phyloP scores from a whole-genome alignment of 495 filamentous ascomycete species.

The Tuber umbilicatum region DNA sequence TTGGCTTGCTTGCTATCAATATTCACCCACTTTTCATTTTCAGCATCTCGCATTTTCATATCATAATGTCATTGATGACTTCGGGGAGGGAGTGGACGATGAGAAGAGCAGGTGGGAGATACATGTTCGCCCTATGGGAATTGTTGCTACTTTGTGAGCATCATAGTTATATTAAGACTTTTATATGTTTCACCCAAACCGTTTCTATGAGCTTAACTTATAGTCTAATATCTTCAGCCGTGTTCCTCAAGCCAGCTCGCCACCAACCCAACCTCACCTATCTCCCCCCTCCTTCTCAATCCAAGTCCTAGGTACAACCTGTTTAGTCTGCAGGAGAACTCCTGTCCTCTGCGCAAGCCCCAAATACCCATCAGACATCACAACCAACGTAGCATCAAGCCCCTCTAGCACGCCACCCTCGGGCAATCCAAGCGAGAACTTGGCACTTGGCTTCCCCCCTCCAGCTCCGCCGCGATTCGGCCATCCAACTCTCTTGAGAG shows the following conservation, averaged over 20 bases:
- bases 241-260: neutral
- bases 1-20: neutral
- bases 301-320: constrained; percentile 31
- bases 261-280: neutral
- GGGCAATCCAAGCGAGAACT: constrained; percentile 35
- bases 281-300: constrained; percentile 22
- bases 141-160: neutral
- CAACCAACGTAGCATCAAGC: constrained; percentile 23
- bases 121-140: neutral
- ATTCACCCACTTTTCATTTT: neutral
- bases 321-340: constrained; percentile 31
- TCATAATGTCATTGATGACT: neutral
- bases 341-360: constrained; percentile 29
- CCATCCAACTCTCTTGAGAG: constrained; percentile 80
- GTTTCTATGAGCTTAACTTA: neutral
- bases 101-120: neutral
- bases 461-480: constrained; percentile 40
- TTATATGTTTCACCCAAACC: neutral
- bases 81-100: neutral
- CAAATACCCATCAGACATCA: constrained; percentile 38
- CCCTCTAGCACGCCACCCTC: constrained; percentile 27
- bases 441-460: constrained; percentile 17
- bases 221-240: neutral
- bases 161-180: neutral
- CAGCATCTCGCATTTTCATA: neutral